phyloP scores from a whole-genome alignment of 2,329 filamentous ascomycete genomes.

The Fusarium poae region DNA sequence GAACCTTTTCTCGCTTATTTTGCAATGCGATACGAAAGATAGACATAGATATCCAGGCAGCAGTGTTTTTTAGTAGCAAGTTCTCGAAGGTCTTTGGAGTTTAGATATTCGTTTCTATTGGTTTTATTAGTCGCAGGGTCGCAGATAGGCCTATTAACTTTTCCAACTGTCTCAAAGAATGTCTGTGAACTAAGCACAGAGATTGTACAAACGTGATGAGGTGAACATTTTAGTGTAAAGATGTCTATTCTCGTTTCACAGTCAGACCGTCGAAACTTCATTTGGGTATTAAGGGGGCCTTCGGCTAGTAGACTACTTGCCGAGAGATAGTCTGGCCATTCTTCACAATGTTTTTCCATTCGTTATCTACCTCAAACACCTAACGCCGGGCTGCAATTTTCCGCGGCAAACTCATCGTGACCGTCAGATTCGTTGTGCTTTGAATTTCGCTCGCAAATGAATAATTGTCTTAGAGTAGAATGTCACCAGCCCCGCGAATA shows the following conservation, averaged over 20 bases:
- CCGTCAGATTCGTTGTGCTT: not conserved
- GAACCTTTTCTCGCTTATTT: not conserved
- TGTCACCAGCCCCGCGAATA: slow-evolving; percentile 50
- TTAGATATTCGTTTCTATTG: slow-evolving; percentile 1
- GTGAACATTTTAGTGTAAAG: not conserved
- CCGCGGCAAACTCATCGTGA: slow-evolving; percentile 6
- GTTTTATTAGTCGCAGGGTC: not conserved
- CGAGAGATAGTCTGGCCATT: not conserved
- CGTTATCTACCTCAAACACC: slow-evolving; percentile 43
- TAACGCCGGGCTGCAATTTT: slow-evolving; percentile 49
- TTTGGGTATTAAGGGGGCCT: not conserved
- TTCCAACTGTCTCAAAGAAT: not conserved
- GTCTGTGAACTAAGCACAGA: not conserved
- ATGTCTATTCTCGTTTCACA: not conserved
- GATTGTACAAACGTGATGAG: too few species aligned
- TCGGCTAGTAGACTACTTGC: not conserved
- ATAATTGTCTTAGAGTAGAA: slow-evolving; percentile 47
- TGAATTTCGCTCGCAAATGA: not conserved
- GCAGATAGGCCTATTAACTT: not conserved
- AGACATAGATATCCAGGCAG: slow-evolving; percentile 40
- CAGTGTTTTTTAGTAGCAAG: not conserved
- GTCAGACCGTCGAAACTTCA: not conserved
- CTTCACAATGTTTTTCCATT: slow-evolving; percentile 20
- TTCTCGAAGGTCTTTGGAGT: not conserved
- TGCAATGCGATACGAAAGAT: slow-evolving; percentile 32